These are phyloP conservation scores for Phoenix dactylifera DNA, from an alignment of 176 grass and related monocot species.

Conservation along the genomic window DNA sequence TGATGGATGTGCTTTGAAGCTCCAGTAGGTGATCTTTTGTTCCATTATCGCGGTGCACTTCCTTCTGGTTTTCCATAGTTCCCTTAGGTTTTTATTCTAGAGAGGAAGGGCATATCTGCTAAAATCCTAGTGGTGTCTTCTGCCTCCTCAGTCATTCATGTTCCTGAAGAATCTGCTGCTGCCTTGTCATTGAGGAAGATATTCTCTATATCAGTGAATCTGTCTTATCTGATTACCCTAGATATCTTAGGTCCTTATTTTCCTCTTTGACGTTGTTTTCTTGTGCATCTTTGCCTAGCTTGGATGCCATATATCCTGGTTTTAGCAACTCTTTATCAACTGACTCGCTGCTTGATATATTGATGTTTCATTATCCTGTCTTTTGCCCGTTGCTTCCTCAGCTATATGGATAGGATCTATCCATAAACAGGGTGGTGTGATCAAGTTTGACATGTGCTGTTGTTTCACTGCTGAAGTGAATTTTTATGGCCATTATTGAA, in stretches of 20 bases:
- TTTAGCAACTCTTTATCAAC: no score
- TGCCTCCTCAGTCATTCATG: constrained; percentile 5
- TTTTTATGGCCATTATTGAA: no score
- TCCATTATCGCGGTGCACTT: constrained; percentile 18
- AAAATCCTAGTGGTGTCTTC: constrained; percentile 8
- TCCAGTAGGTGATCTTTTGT: constrained; percentile 14
- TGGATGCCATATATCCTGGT: neutral
- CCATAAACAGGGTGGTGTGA: no score
- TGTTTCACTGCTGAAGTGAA: no score
- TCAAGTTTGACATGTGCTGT: no score
- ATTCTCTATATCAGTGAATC: constrained; percentile 1
- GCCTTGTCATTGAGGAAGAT: constrained; percentile 4
- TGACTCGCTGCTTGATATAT: no score
- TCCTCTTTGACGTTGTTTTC: constrained; percentile 18
- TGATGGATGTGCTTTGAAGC: constrained; percentile 12
- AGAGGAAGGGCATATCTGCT: neutral
- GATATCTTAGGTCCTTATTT: constrained; percentile 26
- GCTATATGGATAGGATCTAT: no score
- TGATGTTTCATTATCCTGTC: no score
- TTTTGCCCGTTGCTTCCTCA: no score
- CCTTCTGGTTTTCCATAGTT: constrained; percentile 12
- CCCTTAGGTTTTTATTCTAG: constrained; percentile 17
- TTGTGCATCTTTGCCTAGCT: constrained; percentile 13
- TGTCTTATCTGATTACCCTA: constrained; percentile 9
- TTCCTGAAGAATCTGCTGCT: constrained; percentile 28